Base-by-base conservation (phyloP, 306 rosid genomes). In the Malus sylvestris region DNA sequence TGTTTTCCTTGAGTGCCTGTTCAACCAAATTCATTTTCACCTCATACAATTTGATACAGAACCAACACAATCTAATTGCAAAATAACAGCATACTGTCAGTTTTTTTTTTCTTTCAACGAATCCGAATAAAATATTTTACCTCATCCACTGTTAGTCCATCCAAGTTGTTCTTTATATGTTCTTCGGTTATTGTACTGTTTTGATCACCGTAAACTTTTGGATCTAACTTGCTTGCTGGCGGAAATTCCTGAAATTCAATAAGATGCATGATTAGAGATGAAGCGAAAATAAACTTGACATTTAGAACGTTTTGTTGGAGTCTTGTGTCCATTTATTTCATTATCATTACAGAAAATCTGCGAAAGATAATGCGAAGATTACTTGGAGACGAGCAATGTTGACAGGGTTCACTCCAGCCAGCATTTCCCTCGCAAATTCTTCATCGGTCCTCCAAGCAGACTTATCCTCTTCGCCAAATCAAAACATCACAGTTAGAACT, bases 401-500 rank as follows among this genome's bases (percentile, higher is more conserved):
- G 64, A 80, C 83, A n/a, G 96, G 96, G 82, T 91, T 86, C 33
- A 89, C 88, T 33, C 96, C 96, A 18, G 92, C 93, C 72, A 87
- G 78, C 89, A 85, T 89, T 76, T 91, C 93, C 75, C 97, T 81
- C 7, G 89, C 91, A 74, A 91, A 91, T 77, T 91, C 93, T 74
- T 87, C 97, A 80, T 91, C 96, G 19, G 90, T 89, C 87, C 87
- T 87, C 96, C 96, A 91, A 16, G 86, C 96, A 61, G 85, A 78
- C 30, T 70, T 73, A 57, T 86, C 76, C 59, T 82, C 96, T 91
- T 79, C 6, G 63, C 89, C 75, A 83, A 76, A 75, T 15, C 70
- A 85, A 13, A 46, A 15, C 64, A n/a, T 11, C 22, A 58, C 5
- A 38, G 44, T 64, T 68, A 76, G 49, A 44, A 14, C 55, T 5